Base-by-base conservation (phyloP, 768 basidiomycete species). In the Sporobolomyces roseus region DNA sequence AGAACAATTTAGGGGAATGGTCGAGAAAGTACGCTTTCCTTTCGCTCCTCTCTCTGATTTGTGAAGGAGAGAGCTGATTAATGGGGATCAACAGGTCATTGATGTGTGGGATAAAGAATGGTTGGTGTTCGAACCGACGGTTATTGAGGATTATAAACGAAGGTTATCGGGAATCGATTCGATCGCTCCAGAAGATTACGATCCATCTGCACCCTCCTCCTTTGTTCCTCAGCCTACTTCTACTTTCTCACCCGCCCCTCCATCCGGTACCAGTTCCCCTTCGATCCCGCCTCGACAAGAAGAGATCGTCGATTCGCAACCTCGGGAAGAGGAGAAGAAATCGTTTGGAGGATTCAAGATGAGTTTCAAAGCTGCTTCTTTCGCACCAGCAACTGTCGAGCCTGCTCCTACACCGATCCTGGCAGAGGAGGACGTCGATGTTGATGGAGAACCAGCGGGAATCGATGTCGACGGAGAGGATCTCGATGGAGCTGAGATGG, bases 21-120 rank as follows among this genome's bases (percentile, higher is more conserved):
- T 98, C 66, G 86, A 85, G 52, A 66, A 64, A 53, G 71, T 69
- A 45, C 17, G 69, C 13, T 35, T n/a, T 10, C 3, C 17, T 43
- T 46, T n/a, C 4, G 30, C 5, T 33, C 2, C 19, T 29, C 1
- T 0, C 12, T 59, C 19, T 41, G 10, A 29, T 46, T 4, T 2
- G 27, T 53, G 56, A 53, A 17, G 38, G 38, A 17, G 17, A 17
- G 17, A 41, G 17, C 16, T 0, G 45, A 46, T 7, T 10, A 14
- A 10, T 10, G 21, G 9, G 10, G n/a, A 27, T 19, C 12, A 14
- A 8, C 81, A 86, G 12, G 86, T 98, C 23, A 83, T 98, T 8
- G 93, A 97, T 75, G 88, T 97, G 35, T 97, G 96, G 93, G 96
- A 97, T 77, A 54, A 63, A 32, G 88, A 96, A 77, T 94, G 93